Evolutionary conservation across 495 filamentous ascomycete genomes (phyloP).

Genomic region (Aspergillus steynii): DNA sequence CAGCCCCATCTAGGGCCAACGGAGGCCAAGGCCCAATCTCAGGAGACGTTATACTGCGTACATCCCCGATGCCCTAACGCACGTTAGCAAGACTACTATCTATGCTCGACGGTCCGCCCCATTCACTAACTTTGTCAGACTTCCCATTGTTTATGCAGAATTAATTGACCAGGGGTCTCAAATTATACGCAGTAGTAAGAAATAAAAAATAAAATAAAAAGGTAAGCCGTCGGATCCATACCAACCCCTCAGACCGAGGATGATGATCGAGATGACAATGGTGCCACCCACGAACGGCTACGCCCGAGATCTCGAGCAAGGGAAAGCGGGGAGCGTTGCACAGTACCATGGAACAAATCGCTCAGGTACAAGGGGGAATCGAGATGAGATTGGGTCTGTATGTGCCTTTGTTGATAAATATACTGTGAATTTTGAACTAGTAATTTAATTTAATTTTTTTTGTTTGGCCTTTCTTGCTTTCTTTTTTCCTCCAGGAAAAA

Average conservation of each 20-base stretch:
- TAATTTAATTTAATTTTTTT: background rate
- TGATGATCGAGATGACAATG: slow-evolving; percentile 16
- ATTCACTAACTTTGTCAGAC: background rate
- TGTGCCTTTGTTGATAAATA: slow-evolving; percentile 1
- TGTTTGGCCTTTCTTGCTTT: background rate
- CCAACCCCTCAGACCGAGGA: slow-evolving; percentile 3
- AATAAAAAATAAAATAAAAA: background rate
- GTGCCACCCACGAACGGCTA: slow-evolving; percentile 27
- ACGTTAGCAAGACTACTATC: background rate
- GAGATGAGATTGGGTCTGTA: background rate
- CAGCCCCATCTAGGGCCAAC: background rate
- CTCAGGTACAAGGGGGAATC: slow-evolving; percentile 15
- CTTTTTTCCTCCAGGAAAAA: background rate
- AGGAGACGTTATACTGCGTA: no score
- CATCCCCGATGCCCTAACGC: no score
- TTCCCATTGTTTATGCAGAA: background rate
- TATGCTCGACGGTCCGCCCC: background rate
- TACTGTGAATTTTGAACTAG: background rate
- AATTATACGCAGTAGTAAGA: background rate
- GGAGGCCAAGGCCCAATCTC: background rate
- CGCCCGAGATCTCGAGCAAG: slow-evolving; percentile 33
- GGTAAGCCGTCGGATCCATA: background rate
- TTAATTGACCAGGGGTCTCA: background rate
- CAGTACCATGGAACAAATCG: slow-evolving; percentile 23
- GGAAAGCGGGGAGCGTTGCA: slow-evolving; percentile 28